Conservation (phyloP, 2,329 filamentous ascomycete species). For the Fusarium tuaranense region DNA sequence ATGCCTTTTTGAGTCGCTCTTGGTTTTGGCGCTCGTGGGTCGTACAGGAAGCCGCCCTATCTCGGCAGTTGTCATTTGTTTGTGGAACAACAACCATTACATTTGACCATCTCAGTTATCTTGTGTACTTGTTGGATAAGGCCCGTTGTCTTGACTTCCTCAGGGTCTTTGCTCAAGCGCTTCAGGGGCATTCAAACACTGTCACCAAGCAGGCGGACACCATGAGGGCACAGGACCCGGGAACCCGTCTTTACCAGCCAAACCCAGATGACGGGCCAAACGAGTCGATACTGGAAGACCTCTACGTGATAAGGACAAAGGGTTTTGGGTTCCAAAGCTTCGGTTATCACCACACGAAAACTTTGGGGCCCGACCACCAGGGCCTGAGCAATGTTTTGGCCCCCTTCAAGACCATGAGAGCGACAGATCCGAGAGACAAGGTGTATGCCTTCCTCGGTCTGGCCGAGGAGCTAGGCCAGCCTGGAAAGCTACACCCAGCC, state of each 20-base stretch:
- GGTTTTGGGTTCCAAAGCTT: neutral
- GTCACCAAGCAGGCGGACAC: neutral
- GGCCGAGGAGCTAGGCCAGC: neutral
- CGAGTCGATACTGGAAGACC: neutral
- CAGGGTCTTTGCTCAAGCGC: neutral
- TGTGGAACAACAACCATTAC: neutral
- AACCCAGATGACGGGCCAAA: neutral
- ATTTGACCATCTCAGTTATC: neutral
- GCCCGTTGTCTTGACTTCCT: neutral
- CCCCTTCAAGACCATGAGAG: neutral
- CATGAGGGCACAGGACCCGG: neutral
- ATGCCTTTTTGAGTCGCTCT: neutral
- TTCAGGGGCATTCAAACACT: neutral
- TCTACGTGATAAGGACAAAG: neutral
- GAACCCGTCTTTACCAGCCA: neutral
- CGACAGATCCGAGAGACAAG: neutral
- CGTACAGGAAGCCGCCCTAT: neutral
- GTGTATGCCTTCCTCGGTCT: neutral
- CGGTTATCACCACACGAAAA: neutral
- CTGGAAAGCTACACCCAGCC: neutral
- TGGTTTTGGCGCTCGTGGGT: neutral
- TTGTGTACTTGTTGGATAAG: neutral
- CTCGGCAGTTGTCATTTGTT: neutral
- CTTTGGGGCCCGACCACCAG: too few relatives aligned
- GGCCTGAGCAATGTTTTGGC: neutral